These are phyloP conservation scores for Linnemannia hyalina DNA, from an alignment of 192 early-diverging fungal species.

Conservation along the genomic window DNA sequence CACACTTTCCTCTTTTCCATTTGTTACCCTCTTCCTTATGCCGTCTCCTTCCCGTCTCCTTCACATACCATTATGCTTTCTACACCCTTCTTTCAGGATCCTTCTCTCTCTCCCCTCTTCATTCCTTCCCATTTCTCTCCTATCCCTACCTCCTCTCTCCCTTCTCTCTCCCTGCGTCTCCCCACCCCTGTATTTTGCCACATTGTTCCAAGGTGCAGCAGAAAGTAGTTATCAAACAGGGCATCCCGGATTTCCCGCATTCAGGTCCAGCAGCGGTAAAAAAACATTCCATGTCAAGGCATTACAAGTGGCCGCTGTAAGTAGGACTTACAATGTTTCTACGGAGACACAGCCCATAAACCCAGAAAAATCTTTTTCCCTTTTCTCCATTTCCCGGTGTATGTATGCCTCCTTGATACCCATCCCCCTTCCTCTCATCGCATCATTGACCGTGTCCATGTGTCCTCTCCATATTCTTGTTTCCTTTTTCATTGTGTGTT, in stretches of 20 bases:
- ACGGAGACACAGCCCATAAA: background rate
- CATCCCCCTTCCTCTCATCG: background rate
- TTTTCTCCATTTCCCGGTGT: background rate
- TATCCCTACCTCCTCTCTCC: no score
- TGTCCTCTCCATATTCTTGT: background rate
- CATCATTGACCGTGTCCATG: background rate
- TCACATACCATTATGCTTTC: background rate
- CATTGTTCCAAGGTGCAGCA: background rate
- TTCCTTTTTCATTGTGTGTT: background rate
- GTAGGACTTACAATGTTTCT: background rate
- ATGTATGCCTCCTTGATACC: background rate
- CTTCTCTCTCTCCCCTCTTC: background rate
- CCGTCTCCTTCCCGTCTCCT: no score
- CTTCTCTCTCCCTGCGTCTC: background rate
- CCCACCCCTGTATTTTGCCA: background rate
- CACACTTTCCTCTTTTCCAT: background rate
- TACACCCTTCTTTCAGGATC: background rate
- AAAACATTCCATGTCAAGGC: background rate
- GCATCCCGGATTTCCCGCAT: conserved; percentile 6
- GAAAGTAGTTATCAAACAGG: background rate
- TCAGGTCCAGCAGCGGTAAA: conserved; percentile 6
- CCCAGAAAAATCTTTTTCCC: background rate
- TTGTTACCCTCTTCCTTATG: background rate
- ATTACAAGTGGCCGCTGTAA: background rate
- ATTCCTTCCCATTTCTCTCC: background rate